Conservation (phyloP, 2,329 filamentous ascomycete genomes). For the Talaromyces sp. region DNA sequence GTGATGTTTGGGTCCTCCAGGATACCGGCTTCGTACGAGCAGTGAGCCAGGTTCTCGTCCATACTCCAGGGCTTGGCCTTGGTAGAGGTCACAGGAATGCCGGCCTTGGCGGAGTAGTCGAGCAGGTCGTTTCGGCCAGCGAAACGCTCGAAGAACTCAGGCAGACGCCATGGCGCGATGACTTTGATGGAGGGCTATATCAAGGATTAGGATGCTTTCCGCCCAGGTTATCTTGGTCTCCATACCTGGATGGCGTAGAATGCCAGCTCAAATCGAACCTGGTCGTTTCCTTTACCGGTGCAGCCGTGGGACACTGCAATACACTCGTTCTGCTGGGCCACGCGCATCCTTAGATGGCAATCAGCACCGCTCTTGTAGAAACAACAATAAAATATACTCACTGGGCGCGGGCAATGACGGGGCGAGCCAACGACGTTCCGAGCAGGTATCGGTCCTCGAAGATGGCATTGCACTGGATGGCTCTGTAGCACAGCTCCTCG, state of each 20-base stretch:
- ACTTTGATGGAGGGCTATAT: conserved; percentile 40
- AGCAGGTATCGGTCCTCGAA: conserved; percentile 56
- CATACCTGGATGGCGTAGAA: conserved; percentile 42
- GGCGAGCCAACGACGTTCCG: conserved; percentile 39
- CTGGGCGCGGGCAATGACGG: conserved; percentile 45
- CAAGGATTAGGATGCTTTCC: not conserved
- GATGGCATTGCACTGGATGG: conserved; percentile 64
- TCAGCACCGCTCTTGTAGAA: not conserved
- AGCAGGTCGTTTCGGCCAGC: conserved; percentile 46
- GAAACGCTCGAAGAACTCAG: conserved; percentile 46
- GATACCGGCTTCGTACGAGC: conserved; percentile 69
- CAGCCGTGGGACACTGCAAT: conserved; percentile 40
- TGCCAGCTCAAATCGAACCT: conserved; percentile 47
- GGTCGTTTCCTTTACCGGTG: conserved; percentile 47
- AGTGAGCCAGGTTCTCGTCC: conserved; percentile 56
- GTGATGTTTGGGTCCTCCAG: conserved; percentile 58
- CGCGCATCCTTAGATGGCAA: conserved; percentile 17
- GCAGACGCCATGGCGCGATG: conserved; percentile 47
- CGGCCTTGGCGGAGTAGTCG: conserved; percentile 43
- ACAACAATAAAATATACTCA: not conserved
- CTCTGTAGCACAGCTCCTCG: conserved; percentile 73
- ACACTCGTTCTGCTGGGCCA: conserved; percentile 40
- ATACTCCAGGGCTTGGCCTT: conserved; percentile 24
- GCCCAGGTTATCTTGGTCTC: not conserved
- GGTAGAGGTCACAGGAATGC: conserved; percentile 45